phyloP scores from a whole-genome alignment of 176 grass and related monocot species.

The Oryza rufipogon region DNA sequence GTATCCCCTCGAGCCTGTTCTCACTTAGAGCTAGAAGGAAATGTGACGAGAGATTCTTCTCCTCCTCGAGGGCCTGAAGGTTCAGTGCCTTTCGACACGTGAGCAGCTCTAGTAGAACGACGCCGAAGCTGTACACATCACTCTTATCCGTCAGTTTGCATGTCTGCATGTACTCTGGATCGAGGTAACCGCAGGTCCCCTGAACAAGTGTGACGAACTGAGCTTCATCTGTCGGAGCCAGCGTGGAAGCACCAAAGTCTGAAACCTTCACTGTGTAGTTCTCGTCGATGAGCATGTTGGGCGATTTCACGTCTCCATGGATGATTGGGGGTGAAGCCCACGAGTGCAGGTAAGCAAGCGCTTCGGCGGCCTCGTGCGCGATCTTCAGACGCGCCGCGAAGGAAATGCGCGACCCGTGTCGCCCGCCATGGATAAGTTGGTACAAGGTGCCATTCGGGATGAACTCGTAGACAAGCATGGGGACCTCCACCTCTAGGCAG shows the following conservation, averaged over 20 bases:
- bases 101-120: conserved; percentile 58
- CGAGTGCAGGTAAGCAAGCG: conserved; percentile 68
- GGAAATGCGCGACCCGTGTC: background rate
- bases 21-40: conserved; percentile 44
- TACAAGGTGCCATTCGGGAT: conserved; percentile 61
- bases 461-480: conserved; percentile 63
- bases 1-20: conserved; percentile 48
- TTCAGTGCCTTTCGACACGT: conserved; percentile 55
- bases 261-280: conserved; percentile 55
- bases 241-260: conserved; percentile 59
- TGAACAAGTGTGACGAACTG: conserved; percentile 63
- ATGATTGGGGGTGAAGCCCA: conserved; percentile 60
- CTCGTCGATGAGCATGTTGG: conserved; percentile 60
- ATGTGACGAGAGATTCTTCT: conserved; percentile 43
- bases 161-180: conserved; percentile 57
- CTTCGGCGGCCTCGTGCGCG: conserved; percentile 55
- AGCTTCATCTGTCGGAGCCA: conserved; percentile 48
- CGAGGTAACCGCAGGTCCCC: conserved; percentile 63
- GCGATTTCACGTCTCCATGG: conserved; percentile 65
- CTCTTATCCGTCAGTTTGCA: conserved; percentile 55
- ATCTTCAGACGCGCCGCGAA: conserved; percentile 47
- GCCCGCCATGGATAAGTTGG: conserved; percentile 35
- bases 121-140: conserved; percentile 73
- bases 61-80: conserved; percentile 35
- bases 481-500: conserved; percentile 64